Evolutionary conservation across 352 stramenopile genomes (phyloP), one percentile per base, ranked within the genome.

Genomic region (Pythium phragmiticola): DNA sequence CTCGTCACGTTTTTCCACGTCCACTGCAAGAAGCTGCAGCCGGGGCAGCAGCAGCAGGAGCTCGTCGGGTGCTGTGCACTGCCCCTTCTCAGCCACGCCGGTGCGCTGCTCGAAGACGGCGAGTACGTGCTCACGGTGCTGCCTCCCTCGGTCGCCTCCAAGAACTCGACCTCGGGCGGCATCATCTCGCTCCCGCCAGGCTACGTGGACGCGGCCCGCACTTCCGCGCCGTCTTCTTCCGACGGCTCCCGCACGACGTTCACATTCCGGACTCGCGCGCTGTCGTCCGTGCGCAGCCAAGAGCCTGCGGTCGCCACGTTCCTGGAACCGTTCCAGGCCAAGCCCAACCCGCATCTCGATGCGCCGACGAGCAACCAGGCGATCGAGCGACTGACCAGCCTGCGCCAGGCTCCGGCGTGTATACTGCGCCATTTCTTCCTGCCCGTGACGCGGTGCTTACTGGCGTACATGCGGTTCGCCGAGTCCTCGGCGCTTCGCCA

Each of bases 1-100:
- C 58, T 90, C 2, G 87, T 91, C 65, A 88, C 77, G 9, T 90
- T 93, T 51, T 91, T 86, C 49, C 84, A 93, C 63, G 82, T 93
- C 0, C 82, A 93, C 57, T 93, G 84, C 74, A 93, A 93, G 63
- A 93, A 91, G 41, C 51, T 90, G 2, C 72, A 75, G 33, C 65
- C 71, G 0, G 74, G 70, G 26, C 80, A 93, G 48, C 72, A 73
- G 12, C 82, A 87, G 23, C 77, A 90, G 60, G 82, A 93, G 33
- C 68, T 93, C 8, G 53, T 91, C 0, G 82, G 80, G 3, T 88
- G 79, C 33, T 75, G 80, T 5, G 71, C 67, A 0, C 47, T 91
- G 0, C 82, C 84, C 3, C 21, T 93, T 8, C 48, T 91, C 1
- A 64, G 72, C 17, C 73, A 66, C 57, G 66, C 84, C 26, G 84